Evolutionary conservation across 345 rosid genomes (phyloP).

Genomic region (Erysimum cheiranthoides): DNA sequence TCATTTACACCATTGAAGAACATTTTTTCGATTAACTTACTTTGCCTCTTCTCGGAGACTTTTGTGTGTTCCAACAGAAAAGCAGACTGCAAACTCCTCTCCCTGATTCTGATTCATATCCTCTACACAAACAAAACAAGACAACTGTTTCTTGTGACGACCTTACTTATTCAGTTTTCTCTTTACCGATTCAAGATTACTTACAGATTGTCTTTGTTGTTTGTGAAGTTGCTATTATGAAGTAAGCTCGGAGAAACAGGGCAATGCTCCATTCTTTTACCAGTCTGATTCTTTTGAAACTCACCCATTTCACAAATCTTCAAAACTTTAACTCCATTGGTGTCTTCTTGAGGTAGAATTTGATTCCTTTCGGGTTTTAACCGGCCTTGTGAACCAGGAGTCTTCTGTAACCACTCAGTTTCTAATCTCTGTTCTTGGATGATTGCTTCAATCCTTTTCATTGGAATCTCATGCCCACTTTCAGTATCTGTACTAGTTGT

Average conservation of each 20-base stretch:
- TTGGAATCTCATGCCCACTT: conserved; percentile 63
- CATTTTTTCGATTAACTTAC: conserved; percentile 44
- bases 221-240: conserved; percentile 60
- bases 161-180: background rate
- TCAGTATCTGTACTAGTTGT: conserved; percentile 48
- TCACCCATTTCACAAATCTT: conserved; percentile 56
- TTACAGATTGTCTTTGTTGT: conserved; percentile 80
- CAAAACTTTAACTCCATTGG: conserved; percentile 61
- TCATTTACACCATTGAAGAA: background rate
- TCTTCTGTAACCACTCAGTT: conserved; percentile 86
- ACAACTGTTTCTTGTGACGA: conserved; percentile 7
- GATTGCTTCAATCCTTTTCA: conserved; percentile 87
- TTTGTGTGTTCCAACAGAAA: conserved; percentile 81
- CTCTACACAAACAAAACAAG: conserved; percentile 52
- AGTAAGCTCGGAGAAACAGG: conserved; percentile 83
- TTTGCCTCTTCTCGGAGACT: conserved; percentile 59
- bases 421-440: conserved; percentile 91
- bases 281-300: conserved; percentile 55
- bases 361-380: conserved; percentile 87
- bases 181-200: conserved; percentile 45
- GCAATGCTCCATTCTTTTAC: conserved; percentile 58
- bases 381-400: conserved; percentile 64
- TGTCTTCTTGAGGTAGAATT: conserved; percentile 79
- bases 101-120: conserved; percentile 77
- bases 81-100: conserved; percentile 80